phyloP scores from a whole-genome alignment of 1,284 basidiomycete genomes.

The Malassezia arunalokei region DNA sequence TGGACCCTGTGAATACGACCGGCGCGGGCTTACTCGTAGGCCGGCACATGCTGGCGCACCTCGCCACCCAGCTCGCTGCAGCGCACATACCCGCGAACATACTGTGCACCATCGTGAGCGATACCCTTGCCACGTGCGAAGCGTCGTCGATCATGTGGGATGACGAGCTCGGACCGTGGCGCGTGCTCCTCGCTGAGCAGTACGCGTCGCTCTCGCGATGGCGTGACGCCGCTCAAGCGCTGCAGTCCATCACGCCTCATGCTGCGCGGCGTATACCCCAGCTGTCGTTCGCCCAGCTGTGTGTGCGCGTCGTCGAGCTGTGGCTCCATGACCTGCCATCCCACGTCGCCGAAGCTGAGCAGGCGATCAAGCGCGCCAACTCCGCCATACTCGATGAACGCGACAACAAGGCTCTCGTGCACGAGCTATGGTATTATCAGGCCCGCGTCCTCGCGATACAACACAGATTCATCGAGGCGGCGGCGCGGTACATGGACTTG shows the following conservation, averaged over 20 bases:
- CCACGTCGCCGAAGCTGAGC: constrained; percentile 56
- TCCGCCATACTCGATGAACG: constrained; percentile 58
- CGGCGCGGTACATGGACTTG: constrained; percentile 81
- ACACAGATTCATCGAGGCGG: constrained; percentile 87
- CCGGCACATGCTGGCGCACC: background rate
- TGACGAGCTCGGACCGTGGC: constrained; percentile 51
- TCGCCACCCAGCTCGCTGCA: background rate
- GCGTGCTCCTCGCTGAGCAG: constrained; percentile 74
- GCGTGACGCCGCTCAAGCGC: constrained; percentile 74
- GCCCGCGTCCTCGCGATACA: constrained; percentile 84
- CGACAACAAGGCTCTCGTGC: constrained; percentile 19
- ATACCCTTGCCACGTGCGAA: background rate
- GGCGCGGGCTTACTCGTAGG: constrained; percentile 12
- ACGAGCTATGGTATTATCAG: constrained; percentile 47
- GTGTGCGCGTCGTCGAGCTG: constrained; percentile 84
- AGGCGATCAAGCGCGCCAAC: constrained; percentile 90
- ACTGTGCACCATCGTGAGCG: too few species aligned
- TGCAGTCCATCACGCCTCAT: constrained; percentile 81
- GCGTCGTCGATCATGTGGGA: background rate
- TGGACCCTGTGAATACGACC: constrained; percentile 2
- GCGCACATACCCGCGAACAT: background rate
- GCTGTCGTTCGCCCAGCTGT: constrained; percentile 76
- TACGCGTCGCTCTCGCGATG: constrained; percentile 85
- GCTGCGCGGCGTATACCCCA: constrained; percentile 66
- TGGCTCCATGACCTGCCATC: constrained; percentile 85